Conservation (phyloP, 2,329 filamentous ascomycete genomes). For the Colletotrichum tropicicola region DNA sequence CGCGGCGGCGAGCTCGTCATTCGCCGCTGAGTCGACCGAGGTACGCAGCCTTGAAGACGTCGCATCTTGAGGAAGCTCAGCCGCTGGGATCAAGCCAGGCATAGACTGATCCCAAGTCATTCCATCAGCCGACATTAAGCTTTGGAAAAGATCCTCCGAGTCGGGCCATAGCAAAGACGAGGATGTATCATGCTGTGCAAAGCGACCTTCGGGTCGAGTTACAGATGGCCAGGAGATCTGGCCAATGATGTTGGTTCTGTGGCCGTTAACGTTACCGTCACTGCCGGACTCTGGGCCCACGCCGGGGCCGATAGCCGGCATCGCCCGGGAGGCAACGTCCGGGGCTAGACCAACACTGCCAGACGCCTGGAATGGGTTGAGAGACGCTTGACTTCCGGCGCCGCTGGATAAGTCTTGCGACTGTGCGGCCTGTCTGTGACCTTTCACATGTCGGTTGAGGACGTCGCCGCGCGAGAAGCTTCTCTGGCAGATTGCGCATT, state of each 20-base stretch:
- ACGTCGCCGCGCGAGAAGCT: conserved; percentile 9
- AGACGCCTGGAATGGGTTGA: background rate
- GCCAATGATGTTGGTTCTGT: too few relatives aligned
- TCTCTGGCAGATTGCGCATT: conserved; percentile 4
- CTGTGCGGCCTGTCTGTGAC: background rate
- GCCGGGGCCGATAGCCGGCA: background rate
- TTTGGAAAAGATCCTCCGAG: conserved; percentile 3
- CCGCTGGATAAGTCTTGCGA: background rate
- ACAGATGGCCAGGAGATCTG: background rate
- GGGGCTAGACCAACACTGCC: background rate
- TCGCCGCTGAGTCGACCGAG: background rate
- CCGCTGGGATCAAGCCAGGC: background rate
- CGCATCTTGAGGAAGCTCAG: background rate
- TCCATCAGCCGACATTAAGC: conserved; percentile 1
- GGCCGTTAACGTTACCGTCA: background rate
- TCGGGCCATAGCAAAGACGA: background rate
- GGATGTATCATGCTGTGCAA: background rate
- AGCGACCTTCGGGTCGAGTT: background rate
- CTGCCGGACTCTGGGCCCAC: background rate
- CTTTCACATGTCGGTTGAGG: conserved; percentile 4
- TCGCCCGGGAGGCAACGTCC: background rate
- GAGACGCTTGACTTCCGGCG: background rate
- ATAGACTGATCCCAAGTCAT: conserved; percentile 8
- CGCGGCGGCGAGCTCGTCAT: background rate
- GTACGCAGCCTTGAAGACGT: background rate